Evolutionary conservation across 495 filamentous ascomycete species (phyloP), one percentile per base, ranked within the genome.

Genomic region (Aspergillus ostianus): DNA sequence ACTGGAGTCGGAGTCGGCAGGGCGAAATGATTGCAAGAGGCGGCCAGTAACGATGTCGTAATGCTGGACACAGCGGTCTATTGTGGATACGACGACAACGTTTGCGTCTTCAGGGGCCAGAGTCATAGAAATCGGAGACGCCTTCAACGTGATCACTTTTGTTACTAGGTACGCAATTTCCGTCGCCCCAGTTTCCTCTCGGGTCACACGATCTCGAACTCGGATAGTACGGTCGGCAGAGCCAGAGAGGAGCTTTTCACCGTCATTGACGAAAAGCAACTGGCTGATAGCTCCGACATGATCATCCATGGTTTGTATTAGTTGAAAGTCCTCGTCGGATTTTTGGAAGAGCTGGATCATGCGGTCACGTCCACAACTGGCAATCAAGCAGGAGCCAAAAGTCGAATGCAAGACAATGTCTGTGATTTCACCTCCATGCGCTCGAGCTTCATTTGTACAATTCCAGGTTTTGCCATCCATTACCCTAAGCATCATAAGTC

Each of bases 211-310:
- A 36, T 93, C 86, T 54, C 92, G 84, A 15, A 95, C 77, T 29
- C 93, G 82, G 45, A 96, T 75, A 1, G 91, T 94, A 30, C 94
- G 87, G 70, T 98, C 95, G 20, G 91, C 81, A 23, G 94, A 96
- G 66, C 88, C 90, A 8, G 95, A 97, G 21, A 97, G 73, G 20
- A 98, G 73, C 54, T 82, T 87, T 63, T 89, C 76, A 19, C 86
- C 87, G 58, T 85, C 75, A 41, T 86, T 75, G 9, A 84, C 71
- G 64, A 91, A 89, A 10, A 86, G 67, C 29, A 92, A 64, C 21
- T 84, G 78, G 21, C 74, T 84, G 13, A 93, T 87, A 46, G 84
- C 84, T 1, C 85, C 89, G 18, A 88, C 86, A 68, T 93, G 90
- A 45, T 93, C 90, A 60, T 92, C 86, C 68, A 92, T 76, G 0